Conservation (phyloP, 169 alveolate species). For the Eimeria brunetti region DNA sequence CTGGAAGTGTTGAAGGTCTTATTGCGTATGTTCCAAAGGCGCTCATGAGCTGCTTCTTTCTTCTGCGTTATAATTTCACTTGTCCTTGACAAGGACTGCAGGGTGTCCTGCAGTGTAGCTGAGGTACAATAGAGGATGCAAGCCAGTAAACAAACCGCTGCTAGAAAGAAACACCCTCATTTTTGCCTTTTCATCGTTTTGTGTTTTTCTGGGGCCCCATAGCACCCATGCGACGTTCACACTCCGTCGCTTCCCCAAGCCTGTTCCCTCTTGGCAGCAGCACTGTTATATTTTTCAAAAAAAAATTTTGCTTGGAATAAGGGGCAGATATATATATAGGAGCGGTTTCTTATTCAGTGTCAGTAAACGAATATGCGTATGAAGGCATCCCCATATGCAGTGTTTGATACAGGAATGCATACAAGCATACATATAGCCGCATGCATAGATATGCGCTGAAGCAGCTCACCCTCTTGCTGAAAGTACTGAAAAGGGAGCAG, state of each 20-base stretch:
- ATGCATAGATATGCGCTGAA: neutral
- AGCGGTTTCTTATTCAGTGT: neutral
- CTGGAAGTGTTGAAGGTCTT: neutral
- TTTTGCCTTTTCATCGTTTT: neutral
- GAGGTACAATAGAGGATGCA: neutral
- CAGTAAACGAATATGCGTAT: neutral
- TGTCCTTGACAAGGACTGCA: slow-evolving; percentile 25
- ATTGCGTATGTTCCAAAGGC: neutral
- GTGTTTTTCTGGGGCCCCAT: neutral
- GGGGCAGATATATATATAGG: neutral
- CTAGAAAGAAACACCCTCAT: neutral
- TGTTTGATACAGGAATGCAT: neutral
- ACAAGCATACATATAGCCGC: neutral
- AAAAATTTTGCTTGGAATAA: neutral
- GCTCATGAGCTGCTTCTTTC: slow-evolving; percentile 23
- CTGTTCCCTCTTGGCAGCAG: neutral
- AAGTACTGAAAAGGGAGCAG: neutral
- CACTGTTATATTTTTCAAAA: neutral
- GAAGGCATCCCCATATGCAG: neutral
- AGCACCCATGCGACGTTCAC: too few species aligned
- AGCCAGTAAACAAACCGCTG: neutral
- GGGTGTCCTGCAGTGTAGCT: slow-evolving; percentile 26
- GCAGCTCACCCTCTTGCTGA: neutral
- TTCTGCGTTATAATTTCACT: slow-evolving; percentile 29
- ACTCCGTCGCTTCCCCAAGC: too few species aligned